A percentile compares a stretch with the other conserved stretches of the same genome.
phyloP scores from a whole-genome alignment of 73 alveolate genomes.

The Paramecium primaurelia region DNA sequence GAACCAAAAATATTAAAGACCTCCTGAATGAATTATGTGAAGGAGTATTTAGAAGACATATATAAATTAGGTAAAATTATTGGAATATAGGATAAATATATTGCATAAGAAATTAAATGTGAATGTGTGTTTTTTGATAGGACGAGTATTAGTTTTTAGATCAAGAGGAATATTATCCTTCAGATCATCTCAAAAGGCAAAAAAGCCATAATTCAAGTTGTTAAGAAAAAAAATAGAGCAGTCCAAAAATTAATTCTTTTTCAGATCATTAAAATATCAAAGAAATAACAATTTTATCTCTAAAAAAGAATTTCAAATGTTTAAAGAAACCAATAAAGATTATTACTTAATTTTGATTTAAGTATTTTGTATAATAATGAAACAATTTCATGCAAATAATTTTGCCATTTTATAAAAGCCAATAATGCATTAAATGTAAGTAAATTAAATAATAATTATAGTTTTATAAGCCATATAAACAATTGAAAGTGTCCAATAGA shows the following conservation, averaged over 20 bases:
- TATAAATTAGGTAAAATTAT: not conserved
- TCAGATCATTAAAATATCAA: not conserved
- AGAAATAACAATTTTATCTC: not conserved
- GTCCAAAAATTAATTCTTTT: not conserved
- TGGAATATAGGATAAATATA: not conserved
- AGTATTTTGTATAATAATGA: not conserved
- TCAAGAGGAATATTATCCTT: not conserved
- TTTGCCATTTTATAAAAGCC: not conserved
- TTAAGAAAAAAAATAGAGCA: not conserved
- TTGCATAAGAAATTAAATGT: not conserved
- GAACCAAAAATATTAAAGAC: not conserved
- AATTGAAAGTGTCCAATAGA: not conserved
- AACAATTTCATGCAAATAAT: not conserved
- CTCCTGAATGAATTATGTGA: constrained; percentile 34
- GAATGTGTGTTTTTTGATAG: not conserved
- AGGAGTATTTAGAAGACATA: constrained; percentile 25
- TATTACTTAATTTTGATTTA: not conserved
- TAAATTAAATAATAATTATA: not conserved
- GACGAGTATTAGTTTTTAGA: not conserved
- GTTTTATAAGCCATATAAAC: not conserved
- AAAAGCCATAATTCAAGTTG: constrained; percentile 29
- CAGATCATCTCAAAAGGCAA: constrained; percentile 11
- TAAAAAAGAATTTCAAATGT: not conserved
- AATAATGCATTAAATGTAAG: not conserved
- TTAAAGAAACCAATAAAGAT: constrained; percentile 26